Conservation (phyloP, 352 stramenopile genomes). For the Globisporangium paddicum region DNA sequence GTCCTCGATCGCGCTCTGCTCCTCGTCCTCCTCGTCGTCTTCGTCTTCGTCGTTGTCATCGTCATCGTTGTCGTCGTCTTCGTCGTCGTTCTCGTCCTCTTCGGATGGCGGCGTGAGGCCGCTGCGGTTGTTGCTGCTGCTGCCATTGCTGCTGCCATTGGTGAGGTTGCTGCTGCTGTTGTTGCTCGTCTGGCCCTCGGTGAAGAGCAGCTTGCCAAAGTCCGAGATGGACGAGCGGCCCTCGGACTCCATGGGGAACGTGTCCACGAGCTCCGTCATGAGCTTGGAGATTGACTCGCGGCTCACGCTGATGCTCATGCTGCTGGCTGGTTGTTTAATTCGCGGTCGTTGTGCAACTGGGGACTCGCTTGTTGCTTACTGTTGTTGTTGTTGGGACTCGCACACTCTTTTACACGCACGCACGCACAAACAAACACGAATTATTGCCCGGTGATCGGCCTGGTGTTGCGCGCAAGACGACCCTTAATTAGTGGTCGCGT, state of each 20-base stretch:
- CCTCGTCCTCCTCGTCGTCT: conserved; percentile 12
- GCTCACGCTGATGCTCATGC: conserved; percentile 74
- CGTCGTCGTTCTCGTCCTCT: conserved; percentile 17
- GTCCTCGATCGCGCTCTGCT: conserved; percentile 14
- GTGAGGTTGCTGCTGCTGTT: conserved; percentile 7
- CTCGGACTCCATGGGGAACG: conserved; percentile 73
- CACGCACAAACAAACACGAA: conserved; percentile 2
- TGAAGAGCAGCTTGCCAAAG: conserved; percentile 84
- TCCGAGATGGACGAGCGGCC: conserved; percentile 79
- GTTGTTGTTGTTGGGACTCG: neutral
- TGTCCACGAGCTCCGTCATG: conserved; percentile 81
- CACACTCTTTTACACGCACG: conserved; percentile 1
- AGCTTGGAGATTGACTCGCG: conserved; percentile 84
- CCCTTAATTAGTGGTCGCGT: neutral
- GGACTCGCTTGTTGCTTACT: conserved; percentile 4
- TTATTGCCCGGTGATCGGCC: neutral
- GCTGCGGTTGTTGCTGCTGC: conserved; percentile 3
- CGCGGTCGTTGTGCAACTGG: neutral
- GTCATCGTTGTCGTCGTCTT: conserved; percentile 15
- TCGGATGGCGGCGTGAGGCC: conserved; percentile 3
- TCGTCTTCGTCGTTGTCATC: conserved; percentile 7
- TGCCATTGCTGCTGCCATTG: conserved; percentile 1
- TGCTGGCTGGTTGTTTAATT: conserved; percentile 2
- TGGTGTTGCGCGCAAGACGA: conserved; percentile 1
- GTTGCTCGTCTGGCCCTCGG: conserved; percentile 42